Evolutionary conservation across 1,139 yeast species (phyloP).

Genomic region (Sugiyamaella paludigena): DNA sequence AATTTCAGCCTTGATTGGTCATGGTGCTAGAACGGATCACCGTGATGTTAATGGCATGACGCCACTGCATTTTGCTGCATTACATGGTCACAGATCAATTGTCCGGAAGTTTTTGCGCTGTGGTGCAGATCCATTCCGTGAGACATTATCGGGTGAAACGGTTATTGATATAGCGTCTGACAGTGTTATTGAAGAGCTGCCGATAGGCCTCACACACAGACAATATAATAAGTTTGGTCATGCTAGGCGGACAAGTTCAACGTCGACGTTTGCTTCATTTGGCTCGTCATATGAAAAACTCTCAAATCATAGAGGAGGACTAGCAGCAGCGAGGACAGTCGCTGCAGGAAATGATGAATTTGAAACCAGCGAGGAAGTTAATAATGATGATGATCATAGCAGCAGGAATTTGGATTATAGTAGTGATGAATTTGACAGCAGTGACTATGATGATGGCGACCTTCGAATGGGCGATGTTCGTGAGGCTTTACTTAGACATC

Average conservation of each 20-base stretch:
- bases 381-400: constrained; percentile 4
- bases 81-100: constrained; percentile 66
- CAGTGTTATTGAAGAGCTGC: constrained; percentile 43
- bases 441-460: constrained; percentile 15
- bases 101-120: constrained; percentile 57
- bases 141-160: constrained; percentile 53
- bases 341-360: not conserved
- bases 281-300: constrained; percentile 1
- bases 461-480: constrained; percentile 17
- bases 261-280: constrained; percentile 25
- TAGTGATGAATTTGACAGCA: constrained; percentile 11
- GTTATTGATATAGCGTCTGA: constrained; percentile 52
- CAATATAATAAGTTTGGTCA: constrained; percentile 15
- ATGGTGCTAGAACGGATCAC: constrained; percentile 76
- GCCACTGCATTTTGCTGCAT: constrained; percentile 81
- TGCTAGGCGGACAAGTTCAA: constrained; percentile 24
- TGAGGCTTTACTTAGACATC: constrained; percentile 8
- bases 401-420: not conserved
- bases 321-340: not conserved
- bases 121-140: constrained; percentile 53
- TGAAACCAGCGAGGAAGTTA: not conserved
- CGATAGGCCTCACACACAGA: constrained; percentile 29
- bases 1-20: constrained; percentile 61
- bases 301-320: not conserved
- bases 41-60: constrained; percentile 80